These are phyloP conservation scores for Trichoderma sp. DNA, from an alignment of 2,329 filamentous ascomycete genomes.

Conservation along the genomic window DNA sequence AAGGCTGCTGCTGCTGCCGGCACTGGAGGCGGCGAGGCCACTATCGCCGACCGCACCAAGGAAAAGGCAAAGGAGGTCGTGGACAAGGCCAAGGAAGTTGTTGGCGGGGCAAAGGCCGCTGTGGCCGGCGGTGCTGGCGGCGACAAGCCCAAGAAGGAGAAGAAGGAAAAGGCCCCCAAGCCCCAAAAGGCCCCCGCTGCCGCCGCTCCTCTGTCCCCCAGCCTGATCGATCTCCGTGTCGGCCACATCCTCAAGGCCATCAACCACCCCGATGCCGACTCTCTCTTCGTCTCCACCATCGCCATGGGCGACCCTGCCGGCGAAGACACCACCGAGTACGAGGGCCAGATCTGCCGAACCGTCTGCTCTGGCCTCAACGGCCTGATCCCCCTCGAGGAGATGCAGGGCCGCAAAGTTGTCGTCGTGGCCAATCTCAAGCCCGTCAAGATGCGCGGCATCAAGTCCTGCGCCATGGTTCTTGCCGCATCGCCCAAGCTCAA, in stretches of 20 bases:
- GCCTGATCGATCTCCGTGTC: conserved; percentile 90
- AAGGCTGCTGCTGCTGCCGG: conserved; percentile 71
- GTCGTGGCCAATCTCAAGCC: conserved; percentile 98
- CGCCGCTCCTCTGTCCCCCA: conserved; percentile 76
- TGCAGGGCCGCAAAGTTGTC: conserved; percentile 94
- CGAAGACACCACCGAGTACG: conserved; percentile 88
- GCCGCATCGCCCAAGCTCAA: conserved; percentile 83
- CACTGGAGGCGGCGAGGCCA: conserved; percentile 50
- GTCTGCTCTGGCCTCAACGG: conserved; percentile 97
- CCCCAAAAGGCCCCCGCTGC: conserved; percentile 66
- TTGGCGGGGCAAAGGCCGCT: conserved; percentile 50
- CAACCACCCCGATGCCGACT: conserved; percentile 95
- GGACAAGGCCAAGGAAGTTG: conserved; percentile 57
- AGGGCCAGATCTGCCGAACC: conserved; percentile 88
- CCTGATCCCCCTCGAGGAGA: conserved; percentile 86
- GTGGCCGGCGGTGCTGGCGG: conserved; percentile 43
- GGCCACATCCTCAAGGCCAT: conserved; percentile 96
- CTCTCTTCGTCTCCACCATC: conserved; percentile 92
- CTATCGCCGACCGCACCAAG: conserved; percentile 63
- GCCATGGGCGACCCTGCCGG: conserved; percentile 87
- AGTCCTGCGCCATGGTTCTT: conserved; percentile 83
- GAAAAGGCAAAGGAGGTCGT: conserved; percentile 59
- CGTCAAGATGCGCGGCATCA: conserved; percentile 94
- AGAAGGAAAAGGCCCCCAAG: conserved; percentile 87
- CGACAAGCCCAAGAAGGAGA: conserved; percentile 72